Evolutionary conservation across 139 green algal genomes (phyloP), one percentile per base, ranked within the genome.

Genomic region (Micractinium conductrix): DNA sequence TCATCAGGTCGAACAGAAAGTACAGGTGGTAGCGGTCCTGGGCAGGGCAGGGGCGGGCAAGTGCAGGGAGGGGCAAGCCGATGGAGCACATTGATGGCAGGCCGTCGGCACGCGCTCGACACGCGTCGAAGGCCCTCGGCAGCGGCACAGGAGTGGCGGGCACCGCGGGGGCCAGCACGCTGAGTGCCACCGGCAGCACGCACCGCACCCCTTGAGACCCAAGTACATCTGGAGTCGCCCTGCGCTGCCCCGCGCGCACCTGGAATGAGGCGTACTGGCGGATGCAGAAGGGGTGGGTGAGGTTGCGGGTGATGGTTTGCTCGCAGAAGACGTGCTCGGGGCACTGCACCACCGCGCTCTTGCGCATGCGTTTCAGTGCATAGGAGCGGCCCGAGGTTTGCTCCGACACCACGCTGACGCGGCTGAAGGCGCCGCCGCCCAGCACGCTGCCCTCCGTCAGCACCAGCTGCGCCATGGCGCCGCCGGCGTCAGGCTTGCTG

Each of bases 241-340:
- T n/a, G n/a, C n/a, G n/a, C n/a, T n/a, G n/a, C n/a, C n/a, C n/a
- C n/a, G n/a, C n/a, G n/a, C n/a, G n/a, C 38, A 82, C 76, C 87
- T 98, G 94, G 89, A 98, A 98, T 16, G 92, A 96, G 19, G 93
- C 94, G 86, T 99, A 98, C 91, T 98, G 95, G 2, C 95, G 91
- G 78, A 99, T 97, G 89, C 96, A 97, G 91, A 98, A 98, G 42
- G 94, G 95, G 90, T 99, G 96, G 19, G 94, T 93, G 30, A 95
- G 93, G 92, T 98, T 98, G 69, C 94, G 92, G 0, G 96, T 98
- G 91, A 99, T 98, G 78, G 92, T 88, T 90, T 98, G 96, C 90
- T 99, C 96, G 84, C 94, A 98, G 81, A 95, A 98, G 1, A 99
- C 93, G 87, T 99, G 96, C 89, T 98, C 96, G 0, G 95, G 93